Conservation (phyloP, 805 yeast genomes). For the Teunomyces funiuensis region DNA sequence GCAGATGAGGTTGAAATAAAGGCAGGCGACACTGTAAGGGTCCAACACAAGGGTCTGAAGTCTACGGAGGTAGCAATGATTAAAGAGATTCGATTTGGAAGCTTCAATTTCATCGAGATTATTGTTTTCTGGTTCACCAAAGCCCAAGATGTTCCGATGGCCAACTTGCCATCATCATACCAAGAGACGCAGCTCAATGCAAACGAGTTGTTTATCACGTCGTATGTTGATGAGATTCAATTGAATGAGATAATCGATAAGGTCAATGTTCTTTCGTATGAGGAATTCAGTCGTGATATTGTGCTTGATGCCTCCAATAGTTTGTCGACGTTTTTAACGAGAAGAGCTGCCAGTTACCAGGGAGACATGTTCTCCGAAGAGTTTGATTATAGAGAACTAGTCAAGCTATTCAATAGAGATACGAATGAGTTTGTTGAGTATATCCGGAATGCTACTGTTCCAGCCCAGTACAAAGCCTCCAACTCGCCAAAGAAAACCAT, state of each 20-base stretch:
- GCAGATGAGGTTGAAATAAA: slow-evolving; percentile 48
- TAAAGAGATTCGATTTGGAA: slow-evolving; percentile 52
- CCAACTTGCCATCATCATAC: slow-evolving; percentile 16
- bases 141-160: slow-evolving; percentile 35
- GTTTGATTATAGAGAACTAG: slow-evolving; percentile 41
- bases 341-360: slow-evolving; percentile 40
- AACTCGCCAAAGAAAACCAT: slow-evolving; percentile 8
- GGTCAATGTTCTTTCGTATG: slow-evolving; percentile 44
- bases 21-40: slow-evolving; percentile 54
- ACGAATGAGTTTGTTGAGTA: slow-evolving; percentile 29
- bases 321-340: slow-evolving; percentile 36
- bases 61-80: slow-evolving; percentile 45
- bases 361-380: slow-evolving; percentile 32
- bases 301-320: slow-evolving; percentile 35
- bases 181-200: slow-evolving; percentile 14
- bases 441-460: slow-evolving; percentile 27
- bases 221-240: slow-evolving; percentile 45
- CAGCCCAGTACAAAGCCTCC: slow-evolving; percentile 20
- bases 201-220: slow-evolving; percentile 57
- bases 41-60: slow-evolving; percentile 30
- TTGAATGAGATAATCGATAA: slow-evolving; percentile 43
- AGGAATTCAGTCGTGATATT: slow-evolving; percentile 30
- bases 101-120: slow-evolving; percentile 47
- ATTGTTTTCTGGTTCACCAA: slow-evolving; percentile 49
- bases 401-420: slow-evolving; percentile 20